Percentiles rank a stretch among this genome's conserved stretches.
These are phyloP conservation scores for Rhizopogon roseolus DNA, from an alignment of 768 basidiomycete species.

Conservation along the genomic window DNA sequence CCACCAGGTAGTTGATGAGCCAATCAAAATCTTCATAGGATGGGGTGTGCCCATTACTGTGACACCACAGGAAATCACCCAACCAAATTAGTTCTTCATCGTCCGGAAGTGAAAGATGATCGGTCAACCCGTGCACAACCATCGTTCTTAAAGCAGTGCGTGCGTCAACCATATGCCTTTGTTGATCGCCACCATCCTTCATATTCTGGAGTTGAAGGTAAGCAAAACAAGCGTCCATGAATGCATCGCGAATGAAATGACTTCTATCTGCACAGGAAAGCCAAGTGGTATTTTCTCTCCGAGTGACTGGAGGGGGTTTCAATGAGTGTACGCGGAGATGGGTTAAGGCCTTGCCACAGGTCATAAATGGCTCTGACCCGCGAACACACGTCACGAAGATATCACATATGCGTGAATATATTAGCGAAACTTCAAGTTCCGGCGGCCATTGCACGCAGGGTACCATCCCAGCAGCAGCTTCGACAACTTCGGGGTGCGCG, in stretches of 20 bases:
- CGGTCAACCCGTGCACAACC: background rate
- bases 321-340: background rate
- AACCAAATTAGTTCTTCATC: background rate
- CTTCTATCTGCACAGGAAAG: no score
- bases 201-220: background rate
- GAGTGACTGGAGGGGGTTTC: background rate
- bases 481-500: background rate
- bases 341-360: background rate
- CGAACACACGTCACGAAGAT: fast-evolving
- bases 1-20: background rate
- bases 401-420: background rate
- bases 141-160: background rate
- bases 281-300: no score
- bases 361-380: background rate
- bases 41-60: background rate
- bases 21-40: background rate
- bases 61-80: background rate
- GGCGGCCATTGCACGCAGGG: background rate
- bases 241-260: background rate
- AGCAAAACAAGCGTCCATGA: background rate
- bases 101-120: background rate
- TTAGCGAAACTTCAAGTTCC: background rate
- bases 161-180: background rate
- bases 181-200: background rate
- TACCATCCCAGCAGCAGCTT: background rate